Evolutionary conservation across 176 grass and related monocot genomes (phyloP).

Genomic region (Musa schizocarpa): DNA sequence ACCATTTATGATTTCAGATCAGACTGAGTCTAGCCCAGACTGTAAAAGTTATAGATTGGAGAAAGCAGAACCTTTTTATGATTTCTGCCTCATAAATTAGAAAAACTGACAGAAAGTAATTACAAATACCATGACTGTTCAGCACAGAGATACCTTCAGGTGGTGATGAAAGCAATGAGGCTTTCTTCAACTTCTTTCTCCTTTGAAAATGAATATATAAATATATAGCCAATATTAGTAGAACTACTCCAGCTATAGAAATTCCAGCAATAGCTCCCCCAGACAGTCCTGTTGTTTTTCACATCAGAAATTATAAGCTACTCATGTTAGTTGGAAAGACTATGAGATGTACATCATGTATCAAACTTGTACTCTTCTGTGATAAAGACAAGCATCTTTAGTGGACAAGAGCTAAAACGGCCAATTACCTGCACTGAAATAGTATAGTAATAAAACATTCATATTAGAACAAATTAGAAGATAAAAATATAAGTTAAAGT

Average conservation of each 20-base stretch:
- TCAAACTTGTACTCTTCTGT: constrained; percentile 3
- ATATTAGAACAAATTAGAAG: constrained; percentile 7
- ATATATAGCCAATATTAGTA: constrained; percentile 27
- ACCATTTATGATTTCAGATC: background rate
- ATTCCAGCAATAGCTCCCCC: constrained; percentile 58
- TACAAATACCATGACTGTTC: constrained; percentile 27
- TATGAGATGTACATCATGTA: constrained; percentile 13
- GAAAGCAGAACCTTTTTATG: background rate
- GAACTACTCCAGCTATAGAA: constrained; percentile 34
- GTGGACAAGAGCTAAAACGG: constrained; percentile 22
- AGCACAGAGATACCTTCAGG: constrained; percentile 43
- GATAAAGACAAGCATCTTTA: constrained; percentile 28
- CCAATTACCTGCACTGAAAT: constrained; percentile 53
- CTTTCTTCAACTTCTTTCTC: constrained; percentile 45
- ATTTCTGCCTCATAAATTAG: background rate
- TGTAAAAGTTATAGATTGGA: background rate
- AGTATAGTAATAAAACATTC: constrained; percentile 24
- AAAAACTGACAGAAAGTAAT: constrained; percentile 4
- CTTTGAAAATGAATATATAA: constrained; percentile 38
- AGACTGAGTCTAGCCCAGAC: background rate
- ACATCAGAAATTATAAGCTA: background rate
- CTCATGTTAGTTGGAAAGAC: constrained; percentile 6
- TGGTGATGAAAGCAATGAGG: constrained; percentile 30
- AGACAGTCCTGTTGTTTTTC: constrained; percentile 14
- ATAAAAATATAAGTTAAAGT: background rate